Evolutionary conservation across 176 grass and related monocot genomes (phyloP).

Genomic region (Dactylis glomerata): DNA sequence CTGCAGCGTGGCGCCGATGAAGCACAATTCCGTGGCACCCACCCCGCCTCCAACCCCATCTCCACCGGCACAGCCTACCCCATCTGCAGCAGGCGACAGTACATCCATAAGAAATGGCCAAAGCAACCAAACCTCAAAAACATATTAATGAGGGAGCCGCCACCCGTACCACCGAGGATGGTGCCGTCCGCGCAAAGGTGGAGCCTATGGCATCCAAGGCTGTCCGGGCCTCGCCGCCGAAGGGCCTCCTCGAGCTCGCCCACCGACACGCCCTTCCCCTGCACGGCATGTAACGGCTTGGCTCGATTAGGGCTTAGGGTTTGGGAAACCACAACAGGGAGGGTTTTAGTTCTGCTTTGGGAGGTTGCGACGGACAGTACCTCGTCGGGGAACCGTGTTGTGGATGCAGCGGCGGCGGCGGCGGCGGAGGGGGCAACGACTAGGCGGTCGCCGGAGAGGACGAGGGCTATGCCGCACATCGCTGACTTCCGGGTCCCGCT

Average conservation of each 20-base stretch:
- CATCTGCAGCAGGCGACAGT: neutral
- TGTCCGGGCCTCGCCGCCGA: slow-evolving; percentile 59
- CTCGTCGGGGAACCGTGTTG: slow-evolving; percentile 2
- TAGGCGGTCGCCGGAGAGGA: slow-evolving; percentile 49
- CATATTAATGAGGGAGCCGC: neutral
- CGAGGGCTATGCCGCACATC: slow-evolving; percentile 84
- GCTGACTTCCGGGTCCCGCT: slow-evolving; percentile 4
- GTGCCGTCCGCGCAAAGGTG: slow-evolving; percentile 25
- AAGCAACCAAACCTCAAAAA: neutral
- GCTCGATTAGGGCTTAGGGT: slow-evolving; percentile 18
- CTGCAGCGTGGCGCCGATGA: slow-evolving; percentile 75
- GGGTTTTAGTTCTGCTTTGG: neutral
- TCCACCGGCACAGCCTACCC: neutral
- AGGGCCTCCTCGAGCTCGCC: slow-evolving; percentile 68
- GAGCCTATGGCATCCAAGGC: slow-evolving; percentile 50
- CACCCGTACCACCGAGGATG: slow-evolving; percentile 29
- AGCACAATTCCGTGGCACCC: slow-evolving; percentile 36
- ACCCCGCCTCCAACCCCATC: neutral
- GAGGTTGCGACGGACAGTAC: slow-evolving; percentile 1
- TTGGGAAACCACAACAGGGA: neutral
- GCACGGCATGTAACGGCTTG: neutral
- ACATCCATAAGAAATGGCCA: neutral
- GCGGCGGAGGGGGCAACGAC: slow-evolving; percentile 9
- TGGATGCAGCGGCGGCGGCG: neutral
- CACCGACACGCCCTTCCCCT: slow-evolving; percentile 37